These are phyloP conservation scores for Eimeria brunetti DNA, from an alignment of 169 alveolate species.

Conservation along the genomic window DNA sequence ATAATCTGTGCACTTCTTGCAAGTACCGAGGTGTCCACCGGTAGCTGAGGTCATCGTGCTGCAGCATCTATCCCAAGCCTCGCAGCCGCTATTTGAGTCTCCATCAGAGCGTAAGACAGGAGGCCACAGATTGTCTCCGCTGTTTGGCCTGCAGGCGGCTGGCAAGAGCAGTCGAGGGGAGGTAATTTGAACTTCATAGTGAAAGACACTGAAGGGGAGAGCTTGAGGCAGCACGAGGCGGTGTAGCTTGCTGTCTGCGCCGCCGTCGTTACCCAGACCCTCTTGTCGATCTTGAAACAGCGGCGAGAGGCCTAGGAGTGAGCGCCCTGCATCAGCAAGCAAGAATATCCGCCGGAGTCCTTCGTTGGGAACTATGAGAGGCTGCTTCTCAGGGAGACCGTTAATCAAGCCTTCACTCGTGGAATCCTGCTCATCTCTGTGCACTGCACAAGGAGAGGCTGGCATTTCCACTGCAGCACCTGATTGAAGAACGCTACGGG, in stretches of 20 bases:
- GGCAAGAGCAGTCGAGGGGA: conserved; percentile 59
- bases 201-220: conserved; percentile 33
- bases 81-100: not conserved
- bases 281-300: not conserved
- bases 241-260: not conserved
- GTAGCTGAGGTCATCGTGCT: not conserved
- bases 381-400: not conserved
- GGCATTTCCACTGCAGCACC: not conserved
- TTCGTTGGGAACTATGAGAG: conserved; percentile 41
- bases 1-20: not conserved
- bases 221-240: conserved; percentile 25
- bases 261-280: not conserved
- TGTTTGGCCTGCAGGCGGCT: conserved; percentile 16
- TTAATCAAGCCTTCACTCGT: not conserved
- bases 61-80: not conserved
- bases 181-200: conserved; percentile 45
- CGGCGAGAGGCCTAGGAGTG: conserved; percentile 30
- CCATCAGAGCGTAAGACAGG: not conserved
- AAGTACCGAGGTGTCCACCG: not conserved
- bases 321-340: conserved; percentile 67
- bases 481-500: not conserved
- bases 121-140: conserved; percentile 9
- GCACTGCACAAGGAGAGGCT: not conserved
- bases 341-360: conserved; percentile 62
- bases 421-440: not conserved